Evolutionary conservation across 2,329 filamentous ascomycete species (phyloP).

Genomic region (Gaeumannomyces sp.): DNA sequence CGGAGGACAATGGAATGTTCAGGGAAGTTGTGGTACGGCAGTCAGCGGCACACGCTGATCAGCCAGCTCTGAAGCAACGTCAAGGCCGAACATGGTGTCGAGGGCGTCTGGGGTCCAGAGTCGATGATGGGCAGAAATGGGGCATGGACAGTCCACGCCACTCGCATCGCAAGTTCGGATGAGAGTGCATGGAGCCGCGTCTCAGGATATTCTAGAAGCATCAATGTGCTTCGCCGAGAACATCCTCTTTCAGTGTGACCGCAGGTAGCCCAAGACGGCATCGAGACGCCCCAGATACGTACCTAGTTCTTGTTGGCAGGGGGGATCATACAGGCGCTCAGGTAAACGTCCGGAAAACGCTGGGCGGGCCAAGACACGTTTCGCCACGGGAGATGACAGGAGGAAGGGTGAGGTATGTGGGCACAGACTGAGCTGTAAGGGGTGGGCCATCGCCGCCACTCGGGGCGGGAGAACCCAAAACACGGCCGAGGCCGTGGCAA

Average conservation of each 20-base stretch:
- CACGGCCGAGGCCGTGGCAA: neutral
- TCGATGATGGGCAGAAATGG: neutral
- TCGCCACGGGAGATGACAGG: neutral
- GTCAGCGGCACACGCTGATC: neutral
- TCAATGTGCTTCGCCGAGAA: neutral
- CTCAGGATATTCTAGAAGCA: constrained; percentile 5
- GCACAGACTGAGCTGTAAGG: neutral
- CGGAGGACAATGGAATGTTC: neutral
- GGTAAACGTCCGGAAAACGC: neutral
- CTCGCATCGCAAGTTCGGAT: neutral
- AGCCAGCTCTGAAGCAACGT: neutral
- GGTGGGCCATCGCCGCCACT: neutral
- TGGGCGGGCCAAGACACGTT: neutral
- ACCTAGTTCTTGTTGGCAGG: neutral
- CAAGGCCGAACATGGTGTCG: neutral
- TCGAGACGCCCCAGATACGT: neutral
- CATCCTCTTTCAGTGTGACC: neutral
- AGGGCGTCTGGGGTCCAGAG: neutral
- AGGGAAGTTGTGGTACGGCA: neutral
- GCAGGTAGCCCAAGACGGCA: neutral
- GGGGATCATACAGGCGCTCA: neutral
- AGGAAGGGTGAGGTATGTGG: neutral
- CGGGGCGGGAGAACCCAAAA: neutral
- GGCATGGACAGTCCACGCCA: neutral
- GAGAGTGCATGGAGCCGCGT: neutral